Conservation (phyloP, 2,329 filamentous ascomycete species). For the Bisporella sp. region DNA sequence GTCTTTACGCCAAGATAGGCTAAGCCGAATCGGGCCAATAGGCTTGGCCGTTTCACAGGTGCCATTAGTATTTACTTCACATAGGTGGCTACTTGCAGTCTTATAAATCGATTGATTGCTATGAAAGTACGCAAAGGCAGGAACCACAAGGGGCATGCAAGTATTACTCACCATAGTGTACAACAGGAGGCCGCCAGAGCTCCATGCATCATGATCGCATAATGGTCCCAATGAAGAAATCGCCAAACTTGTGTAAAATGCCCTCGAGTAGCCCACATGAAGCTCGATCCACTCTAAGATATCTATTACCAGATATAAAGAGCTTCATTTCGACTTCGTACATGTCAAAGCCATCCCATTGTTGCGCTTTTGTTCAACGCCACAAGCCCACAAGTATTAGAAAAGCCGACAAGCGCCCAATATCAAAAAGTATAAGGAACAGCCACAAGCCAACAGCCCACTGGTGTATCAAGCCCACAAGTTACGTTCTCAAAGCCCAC, state of each 20-base stretch:
- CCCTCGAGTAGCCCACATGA: slow-evolving; percentile 25
- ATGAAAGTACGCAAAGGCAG: too few species aligned
- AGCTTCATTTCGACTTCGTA: slow-evolving; percentile 27
- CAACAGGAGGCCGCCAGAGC: too few species aligned
- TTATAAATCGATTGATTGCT: too few species aligned
- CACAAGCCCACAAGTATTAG: slow-evolving; percentile 7
- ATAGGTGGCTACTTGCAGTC: too few species aligned
- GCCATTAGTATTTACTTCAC: too few species aligned
- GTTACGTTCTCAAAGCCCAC: slow-evolving; percentile 30
- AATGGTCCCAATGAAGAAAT: too few species aligned
- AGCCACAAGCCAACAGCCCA: slow-evolving; percentile 29
- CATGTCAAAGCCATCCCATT: slow-evolving; percentile 26
- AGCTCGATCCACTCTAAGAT: slow-evolving; percentile 27
- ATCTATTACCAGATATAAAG: slow-evolving; percentile 17
- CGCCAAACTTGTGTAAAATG: slow-evolving; percentile 9
- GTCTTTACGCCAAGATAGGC: too few species aligned
- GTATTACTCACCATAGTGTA: too few species aligned
- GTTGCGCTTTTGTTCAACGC: slow-evolving; percentile 20
- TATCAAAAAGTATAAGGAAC: slow-evolving; percentile 23
- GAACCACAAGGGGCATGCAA: too few species aligned
- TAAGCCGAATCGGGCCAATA: too few species aligned
- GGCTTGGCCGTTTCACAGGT: too few species aligned
- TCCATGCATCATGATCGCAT: too few species aligned
- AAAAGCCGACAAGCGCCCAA: not conserved
- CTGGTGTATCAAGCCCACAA: slow-evolving; percentile 26